phyloP scores from a whole-genome alignment of 306 rosid genomes.

The Vachellia pachyceras region DNA sequence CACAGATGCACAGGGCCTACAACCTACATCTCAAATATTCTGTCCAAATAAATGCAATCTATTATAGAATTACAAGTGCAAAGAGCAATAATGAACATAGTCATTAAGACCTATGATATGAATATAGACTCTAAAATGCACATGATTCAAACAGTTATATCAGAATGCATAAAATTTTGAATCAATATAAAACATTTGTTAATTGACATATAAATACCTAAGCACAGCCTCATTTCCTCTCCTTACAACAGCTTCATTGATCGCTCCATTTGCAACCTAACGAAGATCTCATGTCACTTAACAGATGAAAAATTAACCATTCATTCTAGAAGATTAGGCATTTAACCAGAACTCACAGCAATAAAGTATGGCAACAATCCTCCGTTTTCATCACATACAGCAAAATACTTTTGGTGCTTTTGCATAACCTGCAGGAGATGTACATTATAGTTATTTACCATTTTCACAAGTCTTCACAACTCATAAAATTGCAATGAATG shows the following conservation, averaged over 20 bases:
- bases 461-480: constrained; percentile 29
- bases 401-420: constrained; percentile 94
- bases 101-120: background rate
- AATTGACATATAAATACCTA: constrained; percentile 53
- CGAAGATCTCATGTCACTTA: constrained; percentile 30
- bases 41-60: background rate
- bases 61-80: background rate
- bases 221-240: constrained; percentile 98
- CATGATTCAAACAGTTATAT: background rate
- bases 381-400: constrained; percentile 67
- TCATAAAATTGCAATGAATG: constrained; percentile 7
- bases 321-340: constrained; percentile 9
- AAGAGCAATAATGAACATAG: background rate
- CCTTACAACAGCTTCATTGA: constrained; percentile 69
- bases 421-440: constrained; percentile 84
- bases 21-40: constrained; percentile 24
- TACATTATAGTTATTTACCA: constrained; percentile 26
- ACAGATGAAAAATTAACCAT: constrained; percentile 27
- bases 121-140: background rate
- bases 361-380: constrained; percentile 81
- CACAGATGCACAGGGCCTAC: background rate
- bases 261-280: constrained; percentile 91
- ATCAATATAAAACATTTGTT: constrained; percentile 15
- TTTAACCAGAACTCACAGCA: constrained; percentile 68
- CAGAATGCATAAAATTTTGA: background rate